Evolutionary conservation across 306 rosid species (phyloP).

Genomic region (Castanopsis chinensis): DNA sequence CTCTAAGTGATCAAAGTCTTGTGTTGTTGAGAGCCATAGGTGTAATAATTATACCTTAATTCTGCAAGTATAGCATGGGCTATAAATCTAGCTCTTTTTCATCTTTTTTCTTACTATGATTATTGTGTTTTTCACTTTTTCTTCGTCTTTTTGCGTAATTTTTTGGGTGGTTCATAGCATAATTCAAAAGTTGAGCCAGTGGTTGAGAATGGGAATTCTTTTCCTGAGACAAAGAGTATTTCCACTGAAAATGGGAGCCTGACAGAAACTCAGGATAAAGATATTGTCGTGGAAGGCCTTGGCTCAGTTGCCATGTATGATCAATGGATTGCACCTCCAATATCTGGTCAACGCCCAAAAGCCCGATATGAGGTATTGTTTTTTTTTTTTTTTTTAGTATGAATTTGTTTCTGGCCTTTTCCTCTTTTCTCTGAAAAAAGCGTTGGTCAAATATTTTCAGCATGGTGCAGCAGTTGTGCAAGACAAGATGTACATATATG

Average conservation of each 20-base stretch:
- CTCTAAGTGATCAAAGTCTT: not conserved
- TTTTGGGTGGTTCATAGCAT: constrained; percentile 47
- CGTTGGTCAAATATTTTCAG: constrained; percentile 43
- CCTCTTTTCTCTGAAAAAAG: constrained; percentile 22
- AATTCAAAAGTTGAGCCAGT: constrained; percentile 63
- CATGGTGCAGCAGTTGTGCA: constrained; percentile 87
- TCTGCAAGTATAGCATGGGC: not conserved
- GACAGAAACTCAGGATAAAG: constrained; percentile 69
- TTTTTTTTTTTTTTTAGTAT: constrained; percentile 15
- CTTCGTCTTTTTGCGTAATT: constrained; percentile 4
- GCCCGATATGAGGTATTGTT: constrained; percentile 83
- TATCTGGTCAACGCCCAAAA: constrained; percentile 73
- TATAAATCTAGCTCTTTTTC: not conserved
- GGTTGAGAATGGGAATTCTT: constrained; percentile 63
- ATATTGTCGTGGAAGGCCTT: constrained; percentile 68
- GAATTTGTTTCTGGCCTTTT: constrained; percentile 3
- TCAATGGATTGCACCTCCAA: constrained; percentile 74
- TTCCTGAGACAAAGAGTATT: constrained; percentile 74
- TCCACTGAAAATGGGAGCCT: constrained; percentile 66
- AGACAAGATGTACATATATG: constrained; percentile 90
- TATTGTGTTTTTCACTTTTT: not conserved
- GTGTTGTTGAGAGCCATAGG: not conserved
- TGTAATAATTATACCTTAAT: not conserved
- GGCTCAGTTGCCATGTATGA: constrained; percentile 71
- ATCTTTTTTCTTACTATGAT: not conserved